Evolutionary conservation across 345 rosid genomes (phyloP).

Genomic region (Gossypium sturtianum): DNA sequence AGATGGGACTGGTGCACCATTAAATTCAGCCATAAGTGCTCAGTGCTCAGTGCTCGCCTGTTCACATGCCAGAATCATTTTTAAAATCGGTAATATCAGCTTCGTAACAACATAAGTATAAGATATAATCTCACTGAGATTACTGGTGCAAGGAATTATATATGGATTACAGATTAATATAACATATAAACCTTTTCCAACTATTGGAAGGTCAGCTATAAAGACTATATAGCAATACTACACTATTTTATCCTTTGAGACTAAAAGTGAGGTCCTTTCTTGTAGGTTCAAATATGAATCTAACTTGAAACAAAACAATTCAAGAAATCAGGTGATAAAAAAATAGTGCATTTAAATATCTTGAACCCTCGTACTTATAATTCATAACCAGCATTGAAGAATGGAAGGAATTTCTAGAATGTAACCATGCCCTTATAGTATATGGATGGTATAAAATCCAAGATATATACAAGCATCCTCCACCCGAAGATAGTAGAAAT

Average conservation of each 20-base stretch:
- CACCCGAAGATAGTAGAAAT: neutral
- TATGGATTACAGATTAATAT: neutral
- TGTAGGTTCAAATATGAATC: neutral
- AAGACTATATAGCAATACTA: neutral
- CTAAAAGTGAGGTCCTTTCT: neutral
- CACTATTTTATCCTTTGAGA: neutral
- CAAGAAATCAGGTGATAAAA: neutral
- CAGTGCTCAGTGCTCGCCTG: conserved; percentile 12
- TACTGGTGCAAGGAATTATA: neutral
- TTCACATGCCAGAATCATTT: neutral
- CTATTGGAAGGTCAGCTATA: neutral
- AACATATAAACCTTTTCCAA: neutral
- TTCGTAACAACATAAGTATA: neutral
- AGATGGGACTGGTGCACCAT: neutral
- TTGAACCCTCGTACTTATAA: neutral
- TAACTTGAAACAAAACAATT: neutral
- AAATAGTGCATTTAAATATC: neutral
- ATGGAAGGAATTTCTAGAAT: no score
- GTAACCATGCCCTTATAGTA: no score
- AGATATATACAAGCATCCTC: no score
- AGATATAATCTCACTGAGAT: neutral
- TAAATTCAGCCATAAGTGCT: neutral
- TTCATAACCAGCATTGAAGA: neutral
- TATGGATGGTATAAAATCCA: no score
- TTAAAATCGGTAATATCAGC: neutral